Percentiles rank a stretch among this genome's conserved stretches.
phyloP scores from a whole-genome alignment of 208 protist species.

The Crithidia acanthocephali region DNA sequence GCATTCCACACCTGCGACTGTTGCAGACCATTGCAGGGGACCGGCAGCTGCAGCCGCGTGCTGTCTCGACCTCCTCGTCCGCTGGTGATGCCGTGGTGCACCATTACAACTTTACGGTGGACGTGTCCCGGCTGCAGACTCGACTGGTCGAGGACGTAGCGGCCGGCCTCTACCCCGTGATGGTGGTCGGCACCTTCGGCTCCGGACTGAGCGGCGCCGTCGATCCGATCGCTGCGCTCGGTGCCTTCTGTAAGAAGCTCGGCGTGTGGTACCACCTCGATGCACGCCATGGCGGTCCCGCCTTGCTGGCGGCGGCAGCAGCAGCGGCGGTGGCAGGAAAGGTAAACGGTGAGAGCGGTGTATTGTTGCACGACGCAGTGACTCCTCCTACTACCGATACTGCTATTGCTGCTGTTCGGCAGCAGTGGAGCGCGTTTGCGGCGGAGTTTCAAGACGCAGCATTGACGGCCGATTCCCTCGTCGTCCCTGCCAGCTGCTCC shows the following conservation, averaged over 20 bases:
- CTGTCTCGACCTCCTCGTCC: background rate
- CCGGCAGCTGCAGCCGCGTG: slow-evolving; percentile 1
- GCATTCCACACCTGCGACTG: slow-evolving; percentile 60
- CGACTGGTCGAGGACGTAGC: slow-evolving; percentile 69
- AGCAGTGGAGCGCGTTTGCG: slow-evolving; percentile 3
- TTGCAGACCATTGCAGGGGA: slow-evolving; percentile 50
- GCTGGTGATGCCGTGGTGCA: background rate
- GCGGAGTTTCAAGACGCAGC: slow-evolving; percentile 16
- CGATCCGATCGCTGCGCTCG: slow-evolving; percentile 55
- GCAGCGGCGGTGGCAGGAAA: background rate
- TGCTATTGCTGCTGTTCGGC: background rate
- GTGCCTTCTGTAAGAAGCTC: slow-evolving; percentile 49
- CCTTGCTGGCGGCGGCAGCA: slow-evolving; percentile 30
- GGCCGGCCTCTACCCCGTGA: slow-evolving; percentile 56
- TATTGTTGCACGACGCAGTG: no score
- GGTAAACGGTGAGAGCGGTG: no score
- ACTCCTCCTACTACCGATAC: background rate
- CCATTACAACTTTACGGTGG: slow-evolving; percentile 52
- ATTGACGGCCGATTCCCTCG: slow-evolving; percentile 19
- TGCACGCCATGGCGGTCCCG: slow-evolving; percentile 50
- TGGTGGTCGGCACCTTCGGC: slow-evolving; percentile 70
- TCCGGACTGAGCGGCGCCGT: slow-evolving; percentile 51
- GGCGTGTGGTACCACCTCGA: slow-evolving; percentile 83
- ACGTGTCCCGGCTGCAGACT: slow-evolving; percentile 48
- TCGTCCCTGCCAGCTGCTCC: slow-evolving; percentile 19